Conservation (phyloP, 2,329 filamentous ascomycete genomes). For the Tolypocladium album region DNA sequence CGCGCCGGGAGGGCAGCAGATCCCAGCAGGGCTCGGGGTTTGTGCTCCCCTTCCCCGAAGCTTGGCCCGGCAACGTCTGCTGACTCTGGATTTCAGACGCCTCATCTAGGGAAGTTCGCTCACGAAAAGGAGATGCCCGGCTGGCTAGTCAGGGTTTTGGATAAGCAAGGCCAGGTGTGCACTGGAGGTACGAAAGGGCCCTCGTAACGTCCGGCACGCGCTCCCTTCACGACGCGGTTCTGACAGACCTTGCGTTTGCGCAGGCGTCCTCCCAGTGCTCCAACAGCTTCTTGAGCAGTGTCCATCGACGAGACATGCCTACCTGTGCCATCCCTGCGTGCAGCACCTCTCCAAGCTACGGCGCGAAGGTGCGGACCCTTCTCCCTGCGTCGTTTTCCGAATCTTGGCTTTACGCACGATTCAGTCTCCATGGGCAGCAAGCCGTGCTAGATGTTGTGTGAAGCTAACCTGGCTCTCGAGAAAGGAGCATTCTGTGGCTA, state of each 20-base stretch:
- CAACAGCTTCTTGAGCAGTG: constrained; percentile 55
- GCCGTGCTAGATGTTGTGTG: neutral
- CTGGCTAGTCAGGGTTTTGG: constrained; percentile 53
- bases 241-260: constrained; percentile 4
- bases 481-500: constrained; percentile 87
- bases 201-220: neutral
- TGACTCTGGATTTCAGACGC: constrained; percentile 25
- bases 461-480: neutral
- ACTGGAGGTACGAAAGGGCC: constrained; percentile 32
- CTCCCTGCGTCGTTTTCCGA: neutral
- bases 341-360: constrained; percentile 73
- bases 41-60: neutral
- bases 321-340: constrained; percentile 66
- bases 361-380: constrained; percentile 47
- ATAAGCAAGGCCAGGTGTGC: constrained; percentile 44
- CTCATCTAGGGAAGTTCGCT: constrained; percentile 61
- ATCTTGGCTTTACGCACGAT: neutral
- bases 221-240: neutral
- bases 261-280: constrained; percentile 51
- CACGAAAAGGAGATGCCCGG: constrained; percentile 65
- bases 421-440: neutral
- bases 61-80: neutral
- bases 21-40: neutral
- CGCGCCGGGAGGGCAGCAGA: neutral
- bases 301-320: constrained; percentile 52